phyloP scores from a whole-genome alignment of 2,329 filamentous ascomycete species.

The Epichloe glyceriae region DNA sequence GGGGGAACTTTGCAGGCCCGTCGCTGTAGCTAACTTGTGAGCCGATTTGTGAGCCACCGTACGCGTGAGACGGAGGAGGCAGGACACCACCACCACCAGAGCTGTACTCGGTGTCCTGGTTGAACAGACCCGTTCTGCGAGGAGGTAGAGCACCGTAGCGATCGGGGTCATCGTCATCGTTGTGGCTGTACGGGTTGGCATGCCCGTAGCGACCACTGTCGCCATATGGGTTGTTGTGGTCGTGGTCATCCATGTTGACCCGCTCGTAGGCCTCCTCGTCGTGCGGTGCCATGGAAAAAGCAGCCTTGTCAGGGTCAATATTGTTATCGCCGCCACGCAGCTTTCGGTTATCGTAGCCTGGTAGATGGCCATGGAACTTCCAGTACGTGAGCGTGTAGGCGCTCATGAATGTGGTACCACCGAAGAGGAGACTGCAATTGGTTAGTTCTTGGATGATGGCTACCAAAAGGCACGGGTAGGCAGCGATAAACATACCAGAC shows the following conservation, averaged over 20 bases:
- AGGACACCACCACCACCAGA: slow-evolving; percentile 16
- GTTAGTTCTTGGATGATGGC: background rate
- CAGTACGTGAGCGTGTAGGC: slow-evolving; percentile 49
- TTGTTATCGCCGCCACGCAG: slow-evolving; percentile 30
- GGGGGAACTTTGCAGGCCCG: slow-evolving; percentile 41
- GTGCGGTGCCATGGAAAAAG: slow-evolving; percentile 54
- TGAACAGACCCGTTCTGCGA: slow-evolving; percentile 31
- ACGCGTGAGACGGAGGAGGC: slow-evolving; percentile 12
- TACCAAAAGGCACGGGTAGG: background rate
- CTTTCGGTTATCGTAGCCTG: slow-evolving; percentile 43
- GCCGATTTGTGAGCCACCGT: slow-evolving; percentile 26
- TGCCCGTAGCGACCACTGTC: slow-evolving; percentile 23
- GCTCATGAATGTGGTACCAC: slow-evolving; percentile 39
- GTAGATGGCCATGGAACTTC: slow-evolving; percentile 46
- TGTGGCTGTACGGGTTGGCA: slow-evolving; percentile 24
- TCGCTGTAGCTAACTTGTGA: slow-evolving; percentile 32
- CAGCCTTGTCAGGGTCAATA: slow-evolving; percentile 57
- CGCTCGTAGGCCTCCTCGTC: slow-evolving; percentile 54
- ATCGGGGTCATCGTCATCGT: slow-evolving; percentile 26
- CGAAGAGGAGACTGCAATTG: slow-evolving; percentile 39
- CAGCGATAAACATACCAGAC: slow-evolving; percentile 36
- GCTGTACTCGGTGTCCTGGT: slow-evolving; percentile 37
- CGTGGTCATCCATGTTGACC: slow-evolving; percentile 43
- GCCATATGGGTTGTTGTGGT: slow-evolving; percentile 23
- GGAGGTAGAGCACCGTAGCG: slow-evolving; percentile 26